Base-by-base conservation (phyloP, 2,329 filamentous ascomycete genomes). In the Aphanocladium album region DNA sequence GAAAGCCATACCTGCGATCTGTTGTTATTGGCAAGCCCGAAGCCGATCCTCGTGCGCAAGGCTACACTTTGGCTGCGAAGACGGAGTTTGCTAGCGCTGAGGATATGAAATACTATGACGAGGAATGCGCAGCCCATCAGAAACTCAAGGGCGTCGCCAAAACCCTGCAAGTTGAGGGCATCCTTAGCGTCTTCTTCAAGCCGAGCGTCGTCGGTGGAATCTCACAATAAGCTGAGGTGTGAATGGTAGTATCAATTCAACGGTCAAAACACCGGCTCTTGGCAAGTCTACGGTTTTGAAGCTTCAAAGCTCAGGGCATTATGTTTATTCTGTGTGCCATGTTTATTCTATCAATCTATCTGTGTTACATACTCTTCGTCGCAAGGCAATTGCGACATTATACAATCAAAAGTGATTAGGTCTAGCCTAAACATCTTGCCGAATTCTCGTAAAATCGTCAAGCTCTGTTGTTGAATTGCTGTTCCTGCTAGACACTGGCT, bases 91-190 rank as follows among this genome's bases (percentile, higher is more conserved):
- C 81, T 50, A 86, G 75, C 62, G 67, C 85, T 59, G 86, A 86
- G 14, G 88, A 90, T 70, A 85, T 90, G 83, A 78, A 83, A 66
- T 91, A 83, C 74, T 91, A 89, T 71, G 88, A 90, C 70, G 76
- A 77, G 11, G 77, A 70, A 58, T 81, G 79, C 66, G 62, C 67
- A n/a, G 77, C 77, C 2, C 79, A 82, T 64, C 66, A 68, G 60
- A 69, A 64, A 25, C 72, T 81, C 62, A 80, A 78, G 71, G 67
- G 66, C 37, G 64, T 66, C 2, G 74, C 72, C 16, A 68, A 68
- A 64, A 66, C 61, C 19, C 63, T 79, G 27, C 67, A 65, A 7
- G 61, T 77, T 9, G 65, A 72, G 39, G 77, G 74, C 17, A 61
- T 76, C 27, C 54, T 79, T 66, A 77, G 74, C 16, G 73, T 79